Evolutionary conservation across 2,329 filamentous ascomycete species (phyloP), one percentile per base, ranked within the genome.

Genomic region (Botryotinia globosa): DNA sequence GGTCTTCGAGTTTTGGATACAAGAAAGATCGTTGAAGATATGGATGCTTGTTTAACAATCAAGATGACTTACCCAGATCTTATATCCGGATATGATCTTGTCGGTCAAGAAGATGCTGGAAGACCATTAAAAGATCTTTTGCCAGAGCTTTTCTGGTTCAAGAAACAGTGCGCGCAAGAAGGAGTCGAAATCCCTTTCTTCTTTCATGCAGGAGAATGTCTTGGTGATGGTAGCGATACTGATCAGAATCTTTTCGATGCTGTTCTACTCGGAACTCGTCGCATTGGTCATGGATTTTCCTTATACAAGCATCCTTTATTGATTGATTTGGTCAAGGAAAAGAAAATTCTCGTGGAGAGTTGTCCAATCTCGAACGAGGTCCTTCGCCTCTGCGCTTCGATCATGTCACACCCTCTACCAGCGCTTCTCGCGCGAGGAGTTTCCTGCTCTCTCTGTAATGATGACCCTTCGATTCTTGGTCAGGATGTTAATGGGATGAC

Each of bases 341-440:
- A 92, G 83, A 90, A 90, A 75, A 97, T 98, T 74, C 86, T 97
- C 10, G 85, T 98, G 73, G 96, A 98, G 82, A 92, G 90, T 77
- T 98, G 94, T 81, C 94, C 94, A 0, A 94, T 97, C 73, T 94
- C 91, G 22, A 97, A 97, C 82, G 94, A 97, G 81, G 90, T 97
- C 3, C 86, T 97, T 16, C 88, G 94, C 0, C 87, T 97, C 29
- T 93, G 92, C 72, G 88, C 89, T 73, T 92, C 89, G 59, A 90
- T 97, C 79, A 88, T 91, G 82, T 87, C 89, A 1, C 94, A 97
- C 80, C 91, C 94, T 0, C 85, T 98, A 0, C 94, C 94, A 0
- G 92, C 94, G 0, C 86, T 98, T 0, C 85, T 98, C 6, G 91
- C 95, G 0, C 89, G 94, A 61, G 95, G 95, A 39, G 93, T 98